Percentiles rank a stretch among this genome's conserved stretches.
Conservation (phyloP, 306 rosid species). For the Hippophae tibetana region DNA sequence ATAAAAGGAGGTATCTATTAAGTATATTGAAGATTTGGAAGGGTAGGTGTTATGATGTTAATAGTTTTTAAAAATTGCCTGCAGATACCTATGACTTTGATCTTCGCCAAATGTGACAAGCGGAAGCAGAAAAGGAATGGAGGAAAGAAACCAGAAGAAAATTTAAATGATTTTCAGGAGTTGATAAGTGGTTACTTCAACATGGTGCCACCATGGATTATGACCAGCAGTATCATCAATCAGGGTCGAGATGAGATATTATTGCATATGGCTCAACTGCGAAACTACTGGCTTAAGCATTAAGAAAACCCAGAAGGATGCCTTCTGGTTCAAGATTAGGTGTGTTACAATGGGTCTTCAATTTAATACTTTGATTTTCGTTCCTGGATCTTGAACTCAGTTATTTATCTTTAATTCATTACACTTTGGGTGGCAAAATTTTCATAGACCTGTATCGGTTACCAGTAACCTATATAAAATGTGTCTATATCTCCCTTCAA, state of each 20-base stretch:
- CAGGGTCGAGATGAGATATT: slow-evolving; percentile 95
- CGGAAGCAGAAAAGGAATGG: slow-evolving; percentile 88
- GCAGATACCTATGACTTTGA: slow-evolving; percentile 92
- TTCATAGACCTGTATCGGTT: no score
- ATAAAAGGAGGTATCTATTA: no score
- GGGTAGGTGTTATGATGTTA: not conserved
- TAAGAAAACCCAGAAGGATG: slow-evolving; percentile 15
- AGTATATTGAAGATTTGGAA: not conserved
- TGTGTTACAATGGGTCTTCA: not conserved
- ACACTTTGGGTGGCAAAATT: no score
- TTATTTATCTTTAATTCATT: no score
- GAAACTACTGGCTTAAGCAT: slow-evolving; percentile 98
- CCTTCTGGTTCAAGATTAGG: slow-evolving; percentile 8
- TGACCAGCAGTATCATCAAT: slow-evolving; percentile 89
- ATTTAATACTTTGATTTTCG: no score
- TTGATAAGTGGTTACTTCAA: slow-evolving; percentile 61
- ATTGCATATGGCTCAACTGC: slow-evolving; percentile 88
- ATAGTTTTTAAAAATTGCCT: not conserved
- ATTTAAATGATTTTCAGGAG: slow-evolving; percentile 77
- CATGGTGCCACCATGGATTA: slow-evolving; percentile 89
- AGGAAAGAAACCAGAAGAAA: slow-evolving; percentile 83
- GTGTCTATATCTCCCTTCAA: no score
- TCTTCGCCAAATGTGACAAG: slow-evolving; percentile 97
- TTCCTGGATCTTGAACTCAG: no score
- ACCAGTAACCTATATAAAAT: no score